phyloP scores from a whole-genome alignment of 192 early-diverging fungal species.

The Linnemannia schmuckeri region DNA sequence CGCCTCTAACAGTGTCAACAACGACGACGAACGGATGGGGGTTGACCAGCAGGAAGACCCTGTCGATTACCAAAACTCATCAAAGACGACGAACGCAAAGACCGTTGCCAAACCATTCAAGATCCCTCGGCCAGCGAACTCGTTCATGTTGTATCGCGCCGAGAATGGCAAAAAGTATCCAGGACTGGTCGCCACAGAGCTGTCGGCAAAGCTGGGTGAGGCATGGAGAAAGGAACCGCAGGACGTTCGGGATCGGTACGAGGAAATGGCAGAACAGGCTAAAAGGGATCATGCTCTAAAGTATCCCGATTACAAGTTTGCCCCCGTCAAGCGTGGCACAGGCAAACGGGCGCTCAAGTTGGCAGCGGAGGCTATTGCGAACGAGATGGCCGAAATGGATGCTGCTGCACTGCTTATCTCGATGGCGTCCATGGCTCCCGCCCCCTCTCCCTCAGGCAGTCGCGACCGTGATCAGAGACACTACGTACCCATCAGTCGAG shows the following conservation, averaged over 20 bases:
- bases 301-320: constrained; percentile 43
- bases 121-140: constrained; percentile 41
- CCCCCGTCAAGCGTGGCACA: constrained; percentile 25
- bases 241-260: constrained; percentile 22
- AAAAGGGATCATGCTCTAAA: constrained; percentile 23
- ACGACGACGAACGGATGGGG: background rate
- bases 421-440: background rate
- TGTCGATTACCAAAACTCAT: background rate
- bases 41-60: background rate
- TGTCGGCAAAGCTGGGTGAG: constrained; percentile 21
- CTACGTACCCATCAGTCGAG: background rate
- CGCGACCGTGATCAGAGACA: background rate
- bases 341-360: constrained; percentile 23
- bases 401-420: background rate
- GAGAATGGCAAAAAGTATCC: constrained; percentile 15
- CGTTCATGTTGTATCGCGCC: constrained; percentile 41
- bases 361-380: background rate
- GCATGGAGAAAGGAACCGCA: constrained; percentile 26
- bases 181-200: constrained; percentile 28
- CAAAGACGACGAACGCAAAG: background rate
- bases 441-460: background rate
- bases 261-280: constrained; percentile 24
- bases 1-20: background rate
- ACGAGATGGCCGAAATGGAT: background rate
- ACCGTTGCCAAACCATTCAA: constrained; percentile 12